A percentile compares a stretch with the other conserved stretches of the same genome.
These are phyloP conservation scores for Teratosphaeria viscida DNA, from an alignment of 2,329 filamentous ascomycete genomes.

Conservation along the genomic window DNA sequence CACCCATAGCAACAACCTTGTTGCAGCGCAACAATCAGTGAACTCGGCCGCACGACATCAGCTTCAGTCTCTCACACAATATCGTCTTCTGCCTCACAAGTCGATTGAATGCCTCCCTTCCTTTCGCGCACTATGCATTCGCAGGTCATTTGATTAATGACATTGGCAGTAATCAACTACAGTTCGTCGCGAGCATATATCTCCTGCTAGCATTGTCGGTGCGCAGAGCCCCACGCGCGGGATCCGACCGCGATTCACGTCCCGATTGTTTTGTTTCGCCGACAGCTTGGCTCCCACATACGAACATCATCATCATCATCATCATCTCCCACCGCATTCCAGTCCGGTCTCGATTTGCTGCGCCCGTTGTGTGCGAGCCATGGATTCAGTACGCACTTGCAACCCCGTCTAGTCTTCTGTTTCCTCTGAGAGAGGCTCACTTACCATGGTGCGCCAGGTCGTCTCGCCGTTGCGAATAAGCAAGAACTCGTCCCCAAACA, in stretches of 20 bases:
- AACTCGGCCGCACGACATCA: neutral
- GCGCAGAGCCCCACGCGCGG: neutral
- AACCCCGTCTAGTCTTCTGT: neutral
- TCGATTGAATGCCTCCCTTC: neutral
- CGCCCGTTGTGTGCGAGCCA: neutral
- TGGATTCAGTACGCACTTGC: constrained; percentile 9
- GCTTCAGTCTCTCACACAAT: neutral
- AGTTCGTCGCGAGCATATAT: neutral
- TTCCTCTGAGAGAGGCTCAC: constrained; percentile 3
- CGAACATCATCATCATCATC: too few species aligned
- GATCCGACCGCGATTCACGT: neutral
- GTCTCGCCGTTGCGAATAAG: constrained; percentile 71
- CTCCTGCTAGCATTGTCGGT: neutral
- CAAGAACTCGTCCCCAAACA: constrained; percentile 57
- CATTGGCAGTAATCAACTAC: neutral
- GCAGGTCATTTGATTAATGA: neutral
- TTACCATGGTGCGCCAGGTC: constrained; percentile 41
- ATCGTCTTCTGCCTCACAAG: neutral
- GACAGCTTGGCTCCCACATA: neutral
- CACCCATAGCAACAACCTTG: neutral
- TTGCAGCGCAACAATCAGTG: neutral
- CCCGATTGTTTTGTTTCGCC: neutral
- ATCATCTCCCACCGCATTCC: neutral
- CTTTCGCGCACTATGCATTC: neutral
- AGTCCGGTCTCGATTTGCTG: neutral